Conservation (phyloP, 129 eudicot species). For the Centella asiatica region DNA sequence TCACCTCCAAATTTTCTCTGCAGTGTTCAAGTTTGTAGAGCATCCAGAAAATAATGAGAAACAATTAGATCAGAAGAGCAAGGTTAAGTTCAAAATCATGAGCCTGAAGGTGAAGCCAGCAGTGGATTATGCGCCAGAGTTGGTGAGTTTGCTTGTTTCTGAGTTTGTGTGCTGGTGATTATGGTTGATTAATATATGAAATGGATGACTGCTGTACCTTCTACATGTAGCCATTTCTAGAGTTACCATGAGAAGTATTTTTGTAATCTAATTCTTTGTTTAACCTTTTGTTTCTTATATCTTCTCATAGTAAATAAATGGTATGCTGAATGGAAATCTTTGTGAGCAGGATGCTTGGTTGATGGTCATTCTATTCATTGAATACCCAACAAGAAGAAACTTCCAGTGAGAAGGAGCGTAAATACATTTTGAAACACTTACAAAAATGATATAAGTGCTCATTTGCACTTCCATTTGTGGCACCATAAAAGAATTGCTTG, state of each 20-base stretch:
- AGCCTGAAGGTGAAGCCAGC: conserved; percentile 71
- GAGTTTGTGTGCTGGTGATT: neutral
- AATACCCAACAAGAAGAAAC: neutral
- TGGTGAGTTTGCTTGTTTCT: conserved; percentile 32
- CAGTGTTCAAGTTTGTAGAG: conserved; percentile 87
- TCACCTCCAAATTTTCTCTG: neutral
- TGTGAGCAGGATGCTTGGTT: neutral
- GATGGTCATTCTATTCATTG: neutral
- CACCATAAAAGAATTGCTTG: neutral
- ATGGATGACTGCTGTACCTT: neutral
- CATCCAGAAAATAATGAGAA: conserved; percentile 64
- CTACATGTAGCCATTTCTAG: neutral
- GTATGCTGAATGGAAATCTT: no score
- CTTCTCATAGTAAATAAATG: no score
- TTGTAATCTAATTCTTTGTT: no score
- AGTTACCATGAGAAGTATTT: neutral
- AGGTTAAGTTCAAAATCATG: conserved; percentile 77
- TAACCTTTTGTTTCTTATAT: no score
- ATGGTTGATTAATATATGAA: neutral
- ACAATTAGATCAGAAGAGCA: conserved; percentile 55
- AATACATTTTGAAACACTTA: neutral
- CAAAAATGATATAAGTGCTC: neutral
- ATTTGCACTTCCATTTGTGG: neutral
- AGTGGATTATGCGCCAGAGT: conserved; percentile 69
- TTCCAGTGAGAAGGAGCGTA: neutral